Percentiles rank a stretch among this genome's conserved stretches.
phyloP scores from a whole-genome alignment of 306 rosid genomes.

The Vachellia pachyceras region DNA sequence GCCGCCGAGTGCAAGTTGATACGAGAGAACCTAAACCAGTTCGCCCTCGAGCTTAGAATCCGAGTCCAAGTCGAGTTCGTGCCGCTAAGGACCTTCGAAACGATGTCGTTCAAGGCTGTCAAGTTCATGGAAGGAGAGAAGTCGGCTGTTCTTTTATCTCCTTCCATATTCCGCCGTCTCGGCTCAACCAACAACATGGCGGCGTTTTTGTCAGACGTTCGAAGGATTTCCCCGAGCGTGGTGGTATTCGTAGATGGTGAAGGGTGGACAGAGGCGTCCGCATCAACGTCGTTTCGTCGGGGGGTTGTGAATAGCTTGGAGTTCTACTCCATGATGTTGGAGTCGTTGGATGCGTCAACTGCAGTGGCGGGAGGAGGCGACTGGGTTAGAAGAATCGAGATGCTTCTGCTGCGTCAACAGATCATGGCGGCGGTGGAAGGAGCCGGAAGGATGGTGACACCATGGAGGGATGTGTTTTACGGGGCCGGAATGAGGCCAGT shows the following conservation, averaged over 20 bases:
- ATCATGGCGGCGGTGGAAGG: conserved; percentile 72
- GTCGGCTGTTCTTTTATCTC: conserved; percentile 67
- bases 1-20: conserved; percentile 65
- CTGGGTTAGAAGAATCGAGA: conserved; percentile 73
- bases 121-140: conserved; percentile 78
- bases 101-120: conserved; percentile 64
- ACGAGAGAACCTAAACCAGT: conserved; percentile 70
- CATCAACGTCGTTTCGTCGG: conserved; percentile 66
- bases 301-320: conserved; percentile 68
- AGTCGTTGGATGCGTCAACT: conserved; percentile 73
- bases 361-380: conserved; percentile 56
- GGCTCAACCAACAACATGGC: conserved; percentile 37
- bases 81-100: conserved; percentile 58
- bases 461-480: conserved; percentile 75
- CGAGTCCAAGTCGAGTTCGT: conserved; percentile 77
- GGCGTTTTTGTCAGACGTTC: conserved; percentile 59
- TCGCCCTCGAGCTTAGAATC: conserved; percentile 75
- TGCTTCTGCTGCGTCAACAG: conserved; percentile 61
- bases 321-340: conserved; percentile 75
- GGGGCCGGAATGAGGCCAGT: conserved; percentile 89
- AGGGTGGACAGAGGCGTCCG: conserved; percentile 61
- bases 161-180: conserved; percentile 69
- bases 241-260: conserved; percentile 78
- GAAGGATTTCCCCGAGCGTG: conserved; percentile 61
- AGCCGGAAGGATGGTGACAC: conserved; percentile 50